These are phyloP conservation scores for Pleurotus sapidus DNA, from an alignment of 768 basidiomycete genomes.

Conservation along the genomic window DNA sequence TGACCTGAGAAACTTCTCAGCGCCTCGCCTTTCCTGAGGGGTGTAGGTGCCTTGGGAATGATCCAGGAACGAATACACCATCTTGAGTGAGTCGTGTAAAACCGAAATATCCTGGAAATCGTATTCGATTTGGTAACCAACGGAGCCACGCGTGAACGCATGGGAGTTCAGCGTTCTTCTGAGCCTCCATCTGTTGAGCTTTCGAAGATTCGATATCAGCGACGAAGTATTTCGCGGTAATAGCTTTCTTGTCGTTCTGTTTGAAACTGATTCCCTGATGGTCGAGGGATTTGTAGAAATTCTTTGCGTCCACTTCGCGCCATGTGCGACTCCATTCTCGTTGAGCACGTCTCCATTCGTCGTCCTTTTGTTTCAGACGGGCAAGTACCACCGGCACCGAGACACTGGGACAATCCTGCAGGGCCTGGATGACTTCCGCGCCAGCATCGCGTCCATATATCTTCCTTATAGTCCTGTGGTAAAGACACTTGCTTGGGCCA, in stretches of 20 bases:
- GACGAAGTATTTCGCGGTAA: constrained; percentile 82
- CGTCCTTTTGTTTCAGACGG: constrained; percentile 90
- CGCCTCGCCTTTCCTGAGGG: constrained; percentile 69
- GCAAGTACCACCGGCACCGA: constrained; percentile 89
- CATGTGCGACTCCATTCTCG: constrained; percentile 96
- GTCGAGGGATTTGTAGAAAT: constrained; percentile 97
- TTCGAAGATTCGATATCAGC: constrained; percentile 72
- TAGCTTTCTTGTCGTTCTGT: constrained; percentile 90
- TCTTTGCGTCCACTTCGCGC: constrained; percentile 95
- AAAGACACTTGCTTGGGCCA: constrained; percentile 82
- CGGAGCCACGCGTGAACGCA: constrained; percentile 41
- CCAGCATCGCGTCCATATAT: constrained; percentile 85
- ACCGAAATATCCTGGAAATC: constrained; percentile 74
- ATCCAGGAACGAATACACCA: constrained; percentile 90
- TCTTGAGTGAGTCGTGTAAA: constrained; percentile 84
- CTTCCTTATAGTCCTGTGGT: constrained; percentile 91
- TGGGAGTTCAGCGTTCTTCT: constrained; percentile 32
- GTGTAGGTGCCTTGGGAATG: constrained; percentile 73
- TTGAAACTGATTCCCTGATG: constrained; percentile 96
- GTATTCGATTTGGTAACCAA: constrained; percentile 76
- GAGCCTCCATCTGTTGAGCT: constrained; percentile 46
- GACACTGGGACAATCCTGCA: constrained; percentile 90
- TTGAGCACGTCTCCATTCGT: constrained; percentile 94
- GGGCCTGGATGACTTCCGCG: constrained; percentile 72
- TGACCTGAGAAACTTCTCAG: constrained; percentile 81